Evolutionary conservation across 352 stramenopile genomes (phyloP), one percentile per base, ranked within the genome.

Genomic region (Globisporangium uncinulatum): DNA sequence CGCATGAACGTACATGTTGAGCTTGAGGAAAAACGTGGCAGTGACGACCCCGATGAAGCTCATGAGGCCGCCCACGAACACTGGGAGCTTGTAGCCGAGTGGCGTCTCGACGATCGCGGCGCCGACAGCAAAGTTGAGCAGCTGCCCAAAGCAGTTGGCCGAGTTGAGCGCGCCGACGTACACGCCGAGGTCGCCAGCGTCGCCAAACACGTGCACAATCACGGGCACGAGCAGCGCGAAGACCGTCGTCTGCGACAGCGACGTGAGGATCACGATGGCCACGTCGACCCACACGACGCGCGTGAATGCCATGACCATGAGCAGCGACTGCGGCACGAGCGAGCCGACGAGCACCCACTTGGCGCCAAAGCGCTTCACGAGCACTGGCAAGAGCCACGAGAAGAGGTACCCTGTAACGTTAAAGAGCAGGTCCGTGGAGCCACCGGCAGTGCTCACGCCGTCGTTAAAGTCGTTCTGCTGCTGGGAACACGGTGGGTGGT

Each of bases 11-110:
- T 83, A 63, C 79, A 92, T 90, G 48, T 92, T 74, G 62, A 94
- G 80, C 11, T 58, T 65, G 64, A 92, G 76, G 34, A 75, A 83
- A 44, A 61, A 56, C 0, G 85, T 17, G 21, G 68, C 82, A 43
- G 92, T 63, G 45, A 92, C n/a, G 4, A 83, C 72, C 0, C 64
- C 82, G 5, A 89, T 6, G n/a, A 85, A 71, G 10, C 75, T 90
- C 37, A 90, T 56, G 14, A 36, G 32, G 13, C 58, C 56, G 31
- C 66, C 66, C 14, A 73, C 39, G 17, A 44, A 24, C 11, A 51
- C 15, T 24, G 29, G 29, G 21, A 37, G 31, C 19, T 32, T 51
- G 46, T 51, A 51, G 74, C 19, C 74, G 13, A 45, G 8, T 2
- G 41, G 17, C 41, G 41, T 45, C 41, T 45, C 41, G 13, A 45